Evolutionary conservation across 2,329 filamentous ascomycete genomes (phyloP), one percentile per base, ranked within the genome.

Genomic region (Botrytis aclada): DNA sequence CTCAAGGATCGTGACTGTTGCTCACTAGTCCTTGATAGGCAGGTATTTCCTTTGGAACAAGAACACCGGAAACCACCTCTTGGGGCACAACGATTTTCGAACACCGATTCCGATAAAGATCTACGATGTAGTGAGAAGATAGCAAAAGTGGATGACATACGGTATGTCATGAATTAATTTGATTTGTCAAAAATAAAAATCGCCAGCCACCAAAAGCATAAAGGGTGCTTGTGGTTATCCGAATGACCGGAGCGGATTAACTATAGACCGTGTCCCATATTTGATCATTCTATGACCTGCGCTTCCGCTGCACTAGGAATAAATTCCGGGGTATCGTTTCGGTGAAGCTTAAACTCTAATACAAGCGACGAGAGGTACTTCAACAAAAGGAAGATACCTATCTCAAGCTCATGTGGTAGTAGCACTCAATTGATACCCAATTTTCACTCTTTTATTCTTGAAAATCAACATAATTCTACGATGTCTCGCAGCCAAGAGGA

Each of bases 31-130:
- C n/a, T 20, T 8, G 25, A 54, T 67, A 67, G 45, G 64, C 45
- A 67, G 18, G 45, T 39, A 14, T 54, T 54, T 54, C 64, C 64
- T 54, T 39, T 10, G 12, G 8, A 43, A 12, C 20, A 10, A n/a
- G 9, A 20, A 22, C 14, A 20, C 47, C 41, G 29, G 56, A 58
- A 58, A 34, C 29, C 16, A 20, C 4, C 29, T 62, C 22, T 20
- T 29, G 18, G 10, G 4, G 1, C 39, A 20, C 32, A 18, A 39
- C 16, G 45, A 54, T 39, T 39, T 39, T 45, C 64, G 64, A 54
- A 51, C 41, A 54, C 45, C 45, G 25, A 66, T 66, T 66, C 32
- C 64, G 64, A 66, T 54, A 67, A 54, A n/a, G n/a, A n/a, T n/a
- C n/a, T n/a, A n/a, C n/a, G 64, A 41, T 67, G 34, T 67, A 25